Evolutionary conservation across 2,329 filamentous ascomycete species (phyloP), one percentile per base, ranked within the genome.

Genomic region (Bipolaris cookei): DNA sequence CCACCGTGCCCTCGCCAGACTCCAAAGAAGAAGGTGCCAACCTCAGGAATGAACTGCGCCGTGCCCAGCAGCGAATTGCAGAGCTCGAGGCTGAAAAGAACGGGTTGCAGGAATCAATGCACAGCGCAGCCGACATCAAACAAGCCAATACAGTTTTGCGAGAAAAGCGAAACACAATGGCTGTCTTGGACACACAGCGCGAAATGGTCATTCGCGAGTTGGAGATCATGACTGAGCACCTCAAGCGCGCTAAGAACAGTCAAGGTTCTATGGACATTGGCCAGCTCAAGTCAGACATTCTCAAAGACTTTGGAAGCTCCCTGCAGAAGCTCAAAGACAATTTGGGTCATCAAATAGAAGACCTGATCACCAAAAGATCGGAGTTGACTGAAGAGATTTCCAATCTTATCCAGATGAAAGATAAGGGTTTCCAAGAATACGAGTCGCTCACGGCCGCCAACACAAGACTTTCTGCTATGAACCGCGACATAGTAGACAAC

Each of bases 391-490:
- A 97, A 54, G 93, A 98, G 75, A 92, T 94, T 72, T 88, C 88
- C 56, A 89, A 88, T 67, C 85, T 96, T 21, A 87, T 90, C 37
- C 88, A 90, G 50, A 90, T 95, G 80, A 92, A 96, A 68, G 94
- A 98, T 76, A 92, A 95, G 73, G 93, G 92, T 13, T 88, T 97
- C 68, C 87, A 96, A 70, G 95, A 99, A 72, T 98, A 97, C 71
- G 95, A 98, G 79, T 92, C 96, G 71, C 82, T 99, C 42, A 96
- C 92, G 10, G 90, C 89, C 55, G 97, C 97, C 82, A 99, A 99
- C 74, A 90, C 91, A 0, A 94, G 98, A 78, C 84, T 99, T 58
- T 90, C 91, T 25, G 92, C 97, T 70, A 87, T 98, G 82, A 98
- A 99, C 79, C 96, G 97, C 68, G 91, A 97, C 72, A 82, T 99